phyloP scores from a whole-genome alignment of 2,329 filamentous ascomycete genomes.

The Cytospora piceae region DNA sequence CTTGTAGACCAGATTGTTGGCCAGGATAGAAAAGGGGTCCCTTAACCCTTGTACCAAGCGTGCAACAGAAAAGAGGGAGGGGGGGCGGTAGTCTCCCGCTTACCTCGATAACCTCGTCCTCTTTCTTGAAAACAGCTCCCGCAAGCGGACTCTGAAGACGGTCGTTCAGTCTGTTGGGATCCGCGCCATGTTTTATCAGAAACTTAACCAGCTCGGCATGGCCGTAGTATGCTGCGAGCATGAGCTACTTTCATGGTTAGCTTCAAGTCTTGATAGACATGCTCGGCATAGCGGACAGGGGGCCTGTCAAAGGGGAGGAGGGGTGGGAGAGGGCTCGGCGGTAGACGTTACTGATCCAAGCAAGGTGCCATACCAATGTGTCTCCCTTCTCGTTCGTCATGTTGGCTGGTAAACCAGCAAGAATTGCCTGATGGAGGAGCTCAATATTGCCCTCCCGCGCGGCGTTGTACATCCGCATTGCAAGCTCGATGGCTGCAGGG shows the following conservation, averaged over 20 bases:
- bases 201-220: constrained; percentile 63
- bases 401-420: constrained; percentile 68
- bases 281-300: not conserved
- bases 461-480: constrained; percentile 67
- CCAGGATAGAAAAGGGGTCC: too few relatives aligned
- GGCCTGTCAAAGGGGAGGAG: not conserved
- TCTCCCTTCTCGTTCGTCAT: constrained; percentile 76
- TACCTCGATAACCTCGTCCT: constrained; percentile 65
- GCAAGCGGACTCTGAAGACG: constrained; percentile 70
- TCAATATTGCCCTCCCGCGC: constrained; percentile 63
- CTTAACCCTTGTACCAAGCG: not conserved
- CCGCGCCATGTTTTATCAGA: constrained; percentile 64
- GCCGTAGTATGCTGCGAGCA: constrained; percentile 74
- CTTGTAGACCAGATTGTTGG: too few relatives aligned
- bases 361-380: constrained; percentile 56
- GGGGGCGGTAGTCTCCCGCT: constrained; percentile 6
- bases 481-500: constrained; percentile 68
- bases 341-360: too few relatives aligned
- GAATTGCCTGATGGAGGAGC: constrained; percentile 65
- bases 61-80: not conserved
- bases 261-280: not conserved
- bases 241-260: constrained; percentile 51
- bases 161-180: constrained; percentile 71
- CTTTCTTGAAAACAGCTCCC: constrained; percentile 74
- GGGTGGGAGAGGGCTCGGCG: too few relatives aligned